These are phyloP conservation scores for Lepidium campestre DNA, from an alignment of 441 rosid genomes.

Conservation along the genomic window DNA sequence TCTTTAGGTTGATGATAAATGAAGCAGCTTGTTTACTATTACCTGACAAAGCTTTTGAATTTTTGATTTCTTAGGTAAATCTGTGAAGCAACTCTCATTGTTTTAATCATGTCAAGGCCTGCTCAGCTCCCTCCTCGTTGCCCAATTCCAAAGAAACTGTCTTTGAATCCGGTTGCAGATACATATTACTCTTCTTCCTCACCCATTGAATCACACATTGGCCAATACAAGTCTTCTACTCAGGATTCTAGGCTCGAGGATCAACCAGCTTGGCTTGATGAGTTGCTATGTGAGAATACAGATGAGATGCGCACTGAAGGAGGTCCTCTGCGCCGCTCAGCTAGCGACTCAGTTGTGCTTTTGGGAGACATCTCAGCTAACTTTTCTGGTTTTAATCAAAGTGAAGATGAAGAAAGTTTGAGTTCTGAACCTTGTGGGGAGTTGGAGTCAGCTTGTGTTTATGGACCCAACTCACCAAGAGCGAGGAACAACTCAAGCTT, in stretches of 20 bases:
- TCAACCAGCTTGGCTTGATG: constrained; percentile 68
- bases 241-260: constrained; percentile 46
- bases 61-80: constrained; percentile 9
- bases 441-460: constrained; percentile 54
- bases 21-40: constrained; percentile 12
- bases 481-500: constrained; percentile 37
- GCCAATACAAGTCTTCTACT: constrained; percentile 42
- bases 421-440: constrained; percentile 33
- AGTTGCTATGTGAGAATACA: constrained; percentile 36
- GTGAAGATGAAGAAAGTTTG: constrained; percentile 30
- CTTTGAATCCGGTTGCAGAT: constrained; percentile 28
- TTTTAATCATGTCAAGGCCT: constrained; percentile 57
- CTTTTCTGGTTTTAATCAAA: constrained; percentile 33
- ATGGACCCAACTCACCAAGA: constrained; percentile 84
- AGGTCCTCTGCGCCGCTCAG: constrained; percentile 52
- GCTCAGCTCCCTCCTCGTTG: constrained; percentile 68
- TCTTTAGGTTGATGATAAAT: neutral
- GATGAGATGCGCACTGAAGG: constrained; percentile 35
- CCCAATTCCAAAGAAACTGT: constrained; percentile 48
- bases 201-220: constrained; percentile 23
- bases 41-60: constrained; percentile 6
- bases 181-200: constrained; percentile 35
- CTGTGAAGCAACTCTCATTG: constrained; percentile 17
- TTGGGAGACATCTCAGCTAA: constrained; percentile 41
- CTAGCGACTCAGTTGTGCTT: constrained; percentile 59